These are phyloP conservation scores for Aspergillus ruber DNA, from an alignment of 2,329 filamentous ascomycete species.

Conservation along the genomic window DNA sequence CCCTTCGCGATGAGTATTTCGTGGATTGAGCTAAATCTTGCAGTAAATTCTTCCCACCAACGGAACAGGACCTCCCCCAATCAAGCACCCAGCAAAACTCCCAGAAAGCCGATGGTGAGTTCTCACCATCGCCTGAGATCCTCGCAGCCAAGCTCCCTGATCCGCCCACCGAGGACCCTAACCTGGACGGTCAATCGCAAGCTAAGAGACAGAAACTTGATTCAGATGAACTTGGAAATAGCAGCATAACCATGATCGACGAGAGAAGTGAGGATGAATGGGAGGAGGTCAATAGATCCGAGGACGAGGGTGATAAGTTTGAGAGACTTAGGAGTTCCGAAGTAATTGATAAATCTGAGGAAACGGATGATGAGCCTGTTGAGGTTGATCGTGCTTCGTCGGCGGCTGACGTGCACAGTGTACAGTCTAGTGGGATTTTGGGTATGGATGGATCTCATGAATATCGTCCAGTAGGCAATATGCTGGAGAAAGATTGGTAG, in stretches of 20 bases:
- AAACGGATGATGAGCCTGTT: slow-evolving; percentile 28
- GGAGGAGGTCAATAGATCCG: slow-evolving; percentile 30
- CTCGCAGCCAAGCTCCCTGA: slow-evolving; percentile 43
- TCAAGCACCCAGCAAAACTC: slow-evolving; percentile 6
- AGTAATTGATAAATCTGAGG: slow-evolving; percentile 14
- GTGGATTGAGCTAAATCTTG: slow-evolving; percentile 4
- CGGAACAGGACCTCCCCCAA: slow-evolving; percentile 26
- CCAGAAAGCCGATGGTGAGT: slow-evolving; percentile 20
- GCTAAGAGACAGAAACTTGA: slow-evolving; percentile 44
- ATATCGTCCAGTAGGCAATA: slow-evolving; percentile 14
- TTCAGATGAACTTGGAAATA: slow-evolving; percentile 2
- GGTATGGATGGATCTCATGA: slow-evolving; percentile 18
- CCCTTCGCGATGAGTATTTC: neutral
- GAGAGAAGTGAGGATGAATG: slow-evolving; percentile 33
- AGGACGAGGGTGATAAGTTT: slow-evolving; percentile 12
- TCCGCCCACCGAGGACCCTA: slow-evolving; percentile 42
- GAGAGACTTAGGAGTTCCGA: slow-evolving; percentile 9
- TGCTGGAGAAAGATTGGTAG: slow-evolving; percentile 16
- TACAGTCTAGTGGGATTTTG: slow-evolving; percentile 27
- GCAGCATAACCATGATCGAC: slow-evolving; percentile 12
- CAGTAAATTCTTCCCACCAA: slow-evolving; percentile 47
- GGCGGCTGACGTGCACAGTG: slow-evolving; percentile 27
- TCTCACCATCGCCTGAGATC: slow-evolving; percentile 17
- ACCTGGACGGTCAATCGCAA: slow-evolving; percentile 37
- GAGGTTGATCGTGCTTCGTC: slow-evolving; percentile 25